These are phyloP conservation scores for Ephemerocybe angulata DNA, from an alignment of 768 basidiomycete species.

Conservation along the genomic window DNA sequence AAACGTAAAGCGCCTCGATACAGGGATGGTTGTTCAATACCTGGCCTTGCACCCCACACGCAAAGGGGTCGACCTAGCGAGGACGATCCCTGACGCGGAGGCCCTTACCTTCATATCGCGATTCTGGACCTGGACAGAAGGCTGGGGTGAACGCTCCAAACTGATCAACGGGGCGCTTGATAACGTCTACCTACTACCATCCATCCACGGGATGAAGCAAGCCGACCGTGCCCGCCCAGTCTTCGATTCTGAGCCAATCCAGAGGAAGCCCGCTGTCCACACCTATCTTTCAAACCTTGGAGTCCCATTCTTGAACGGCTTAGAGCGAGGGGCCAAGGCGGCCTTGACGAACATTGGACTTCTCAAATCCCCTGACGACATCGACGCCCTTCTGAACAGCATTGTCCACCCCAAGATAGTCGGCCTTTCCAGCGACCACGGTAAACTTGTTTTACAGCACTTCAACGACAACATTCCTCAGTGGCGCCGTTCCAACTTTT, in stretches of 20 bases:
- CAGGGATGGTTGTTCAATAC: conserved; percentile 25
- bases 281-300: neutral
- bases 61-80: conserved; percentile 21
- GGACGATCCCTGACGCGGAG: conserved; percentile 11
- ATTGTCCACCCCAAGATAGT: neutral
- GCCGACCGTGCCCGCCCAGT: neutral
- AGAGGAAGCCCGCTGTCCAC: neutral
- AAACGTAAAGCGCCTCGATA: conserved; percentile 29
- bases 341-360: neutral
- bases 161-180: neutral
- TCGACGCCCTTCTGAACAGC: neutral
- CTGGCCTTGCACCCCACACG: conserved; percentile 23
- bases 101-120: conserved; percentile 31
- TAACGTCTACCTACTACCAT: neutral
- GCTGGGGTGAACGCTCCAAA: conserved; percentile 12
- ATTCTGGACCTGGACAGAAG: conserved; percentile 43
- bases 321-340: neutral
- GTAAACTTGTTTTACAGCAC: neutral
- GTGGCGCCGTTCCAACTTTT: conserved; percentile 4
- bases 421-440: neutral
- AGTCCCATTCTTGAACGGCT: neutral
- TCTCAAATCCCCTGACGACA: neutral
- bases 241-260: neutral
- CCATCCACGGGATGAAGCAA: neutral
- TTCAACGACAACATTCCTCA: neutral